These are phyloP conservation scores for Cryptococcus sp. DNA, from an alignment of 1,284 basidiomycete genomes.

Conservation along the genomic window DNA sequence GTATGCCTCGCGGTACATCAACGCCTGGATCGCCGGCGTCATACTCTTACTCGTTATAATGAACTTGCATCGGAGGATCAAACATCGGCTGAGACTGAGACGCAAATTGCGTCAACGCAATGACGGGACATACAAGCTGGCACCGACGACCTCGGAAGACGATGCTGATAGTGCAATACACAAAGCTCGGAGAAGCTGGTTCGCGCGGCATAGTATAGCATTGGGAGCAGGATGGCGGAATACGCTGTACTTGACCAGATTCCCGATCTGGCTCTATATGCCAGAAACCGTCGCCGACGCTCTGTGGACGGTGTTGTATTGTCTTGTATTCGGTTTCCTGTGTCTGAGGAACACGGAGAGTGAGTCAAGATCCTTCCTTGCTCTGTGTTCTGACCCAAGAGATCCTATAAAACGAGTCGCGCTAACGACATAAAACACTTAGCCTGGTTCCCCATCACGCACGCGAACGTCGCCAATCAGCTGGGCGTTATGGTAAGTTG, in stretches of 20 bases:
- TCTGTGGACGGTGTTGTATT: slow-evolving; percentile 27
- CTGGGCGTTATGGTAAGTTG: slow-evolving; percentile 12
- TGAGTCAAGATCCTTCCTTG: slow-evolving; percentile 1
- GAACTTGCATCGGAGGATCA: slow-evolving; percentile 7
- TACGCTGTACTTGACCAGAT: slow-evolving; percentile 25
- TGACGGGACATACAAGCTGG: background rate
- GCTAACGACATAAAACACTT: background rate
- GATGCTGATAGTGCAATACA: background rate
- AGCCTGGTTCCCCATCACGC: slow-evolving; percentile 14
- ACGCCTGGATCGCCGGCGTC: slow-evolving; percentile 12
- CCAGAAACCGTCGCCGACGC: slow-evolving; percentile 34
- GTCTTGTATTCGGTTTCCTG: slow-evolving; percentile 20
- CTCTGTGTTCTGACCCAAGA: background rate
- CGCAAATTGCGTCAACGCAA: background rate
- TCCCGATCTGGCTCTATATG: slow-evolving; percentile 37
- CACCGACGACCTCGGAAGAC: background rate
- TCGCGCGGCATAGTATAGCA: background rate
- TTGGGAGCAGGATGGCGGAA: slow-evolving; percentile 16
- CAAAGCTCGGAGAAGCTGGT: background rate
- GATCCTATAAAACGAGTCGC: background rate
- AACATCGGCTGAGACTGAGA: slow-evolving; percentile 6
- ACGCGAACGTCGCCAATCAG: slow-evolving; percentile 27
- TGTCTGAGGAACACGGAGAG: slow-evolving; percentile 10
- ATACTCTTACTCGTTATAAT: slow-evolving; percentile 15
- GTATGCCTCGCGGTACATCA: slow-evolving; percentile 24